A percentile compares a stretch with the other conserved stretches of the same genome.
Conservation (phyloP, 2,329 filamentous ascomycete species). For the Anisogramma anomala region DNA sequence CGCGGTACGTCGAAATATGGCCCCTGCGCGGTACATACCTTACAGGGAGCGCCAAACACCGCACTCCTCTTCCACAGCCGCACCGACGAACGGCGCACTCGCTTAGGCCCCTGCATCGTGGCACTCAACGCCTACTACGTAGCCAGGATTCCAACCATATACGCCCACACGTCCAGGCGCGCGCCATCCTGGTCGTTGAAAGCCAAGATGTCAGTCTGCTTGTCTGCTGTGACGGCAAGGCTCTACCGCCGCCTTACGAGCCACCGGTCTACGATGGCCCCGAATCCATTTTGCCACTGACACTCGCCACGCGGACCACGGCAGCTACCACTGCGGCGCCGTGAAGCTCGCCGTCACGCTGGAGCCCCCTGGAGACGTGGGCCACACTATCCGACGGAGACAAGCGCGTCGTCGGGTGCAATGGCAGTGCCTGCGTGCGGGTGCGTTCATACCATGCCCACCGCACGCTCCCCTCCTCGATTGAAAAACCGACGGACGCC, state of each 20-base stretch:
- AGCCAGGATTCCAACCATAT: no score
- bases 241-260: conserved; percentile 23
- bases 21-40: no score
- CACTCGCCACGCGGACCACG: conserved; percentile 24
- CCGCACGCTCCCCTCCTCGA: not conserved
- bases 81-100: no score
- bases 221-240: conserved; percentile 27
- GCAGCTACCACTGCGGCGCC: conserved; percentile 42
- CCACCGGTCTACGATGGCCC: conserved; percentile 28
- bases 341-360: conserved; percentile 31
- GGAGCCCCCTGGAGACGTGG: conserved; percentile 28
- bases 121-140: no score
- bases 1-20: no score
- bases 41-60: no score
- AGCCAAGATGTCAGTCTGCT: conserved; percentile 1
- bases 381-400: conserved; percentile 19
- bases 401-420: conserved; percentile 30
- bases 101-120: conserved; percentile 12
- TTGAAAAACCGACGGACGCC: not conserved
- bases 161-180: conserved; percentile 8
- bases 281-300: conserved; percentile 11
- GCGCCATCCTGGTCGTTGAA: conserved; percentile 5
- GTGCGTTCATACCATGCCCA: no score
- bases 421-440: conserved; percentile 39
- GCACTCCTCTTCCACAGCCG: no score